Percentiles rank a stretch among this genome's conserved stretches.
Conservation (phyloP, 2,329 filamentous ascomycete species). For the Teratosphaeria gauchensis region DNA sequence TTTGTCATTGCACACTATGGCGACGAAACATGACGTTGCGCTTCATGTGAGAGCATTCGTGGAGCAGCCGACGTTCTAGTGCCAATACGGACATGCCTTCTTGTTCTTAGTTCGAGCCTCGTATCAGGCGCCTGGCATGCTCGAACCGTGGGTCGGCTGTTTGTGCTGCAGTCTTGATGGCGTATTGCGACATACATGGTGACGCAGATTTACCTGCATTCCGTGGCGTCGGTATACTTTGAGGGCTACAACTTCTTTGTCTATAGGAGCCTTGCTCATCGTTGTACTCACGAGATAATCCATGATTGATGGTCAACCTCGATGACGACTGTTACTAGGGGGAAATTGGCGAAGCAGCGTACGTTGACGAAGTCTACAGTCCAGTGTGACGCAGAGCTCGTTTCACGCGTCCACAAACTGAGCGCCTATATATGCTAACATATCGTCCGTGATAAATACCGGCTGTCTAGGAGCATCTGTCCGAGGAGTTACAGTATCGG, state of each 20-base stretch:
- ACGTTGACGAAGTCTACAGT: background rate
- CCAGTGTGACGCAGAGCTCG: background rate
- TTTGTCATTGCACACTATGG: background rate
- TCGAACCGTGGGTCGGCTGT: no score
- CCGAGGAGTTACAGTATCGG: no score
- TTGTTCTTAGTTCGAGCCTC: background rate
- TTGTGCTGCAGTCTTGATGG: background rate
- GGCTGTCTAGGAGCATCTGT: background rate
- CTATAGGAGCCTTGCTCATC: background rate
- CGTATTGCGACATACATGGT: background rate
- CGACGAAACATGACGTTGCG: background rate
- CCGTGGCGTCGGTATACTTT: background rate
- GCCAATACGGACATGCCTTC: background rate
- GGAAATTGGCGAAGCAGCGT: no score
- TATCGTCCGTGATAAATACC: background rate
- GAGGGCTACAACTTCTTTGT: background rate
- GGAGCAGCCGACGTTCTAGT: background rate
- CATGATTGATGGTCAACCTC: background rate
- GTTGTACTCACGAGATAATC: background rate
- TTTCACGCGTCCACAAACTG: background rate
- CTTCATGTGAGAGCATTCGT: background rate
- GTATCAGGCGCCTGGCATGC: background rate
- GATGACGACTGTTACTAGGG: background rate
- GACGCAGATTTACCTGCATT: background rate
- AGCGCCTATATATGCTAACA: background rate